These are phyloP conservation scores for Geotrichum fermentans DNA, from an alignment of 1,139 yeast genomes.

Conservation along the genomic window DNA sequence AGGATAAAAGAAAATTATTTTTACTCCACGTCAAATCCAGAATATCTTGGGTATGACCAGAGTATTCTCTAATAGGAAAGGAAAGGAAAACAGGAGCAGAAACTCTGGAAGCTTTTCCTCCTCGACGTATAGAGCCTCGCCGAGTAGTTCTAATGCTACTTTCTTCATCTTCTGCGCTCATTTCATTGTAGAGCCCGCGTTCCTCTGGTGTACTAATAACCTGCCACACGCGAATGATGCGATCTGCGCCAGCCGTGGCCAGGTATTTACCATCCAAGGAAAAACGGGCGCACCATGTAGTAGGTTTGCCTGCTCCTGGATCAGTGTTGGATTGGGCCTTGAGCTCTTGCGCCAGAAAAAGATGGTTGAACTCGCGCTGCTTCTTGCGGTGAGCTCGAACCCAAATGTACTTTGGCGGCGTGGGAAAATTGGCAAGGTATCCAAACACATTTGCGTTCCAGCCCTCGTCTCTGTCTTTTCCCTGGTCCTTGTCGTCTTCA, in stretches of 20 bases:
- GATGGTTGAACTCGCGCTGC: constrained; percentile 44
- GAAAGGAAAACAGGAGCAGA: constrained; percentile 79
- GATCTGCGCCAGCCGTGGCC: constrained; percentile 80
- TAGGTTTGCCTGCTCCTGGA: constrained; percentile 35
- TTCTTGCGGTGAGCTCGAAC: constrained; percentile 37
- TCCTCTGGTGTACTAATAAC: constrained; percentile 48
- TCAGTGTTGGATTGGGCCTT: constrained; percentile 25
- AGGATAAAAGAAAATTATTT: constrained; percentile 71
- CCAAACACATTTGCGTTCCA: constrained; percentile 37
- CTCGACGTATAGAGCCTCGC: constrained; percentile 9
- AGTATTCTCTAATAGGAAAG: constrained; percentile 56
- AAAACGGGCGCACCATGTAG: constrained; percentile 70
- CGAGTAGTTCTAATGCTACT: background rate
- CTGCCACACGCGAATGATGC: constrained; percentile 67
- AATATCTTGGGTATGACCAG: constrained; percentile 67
- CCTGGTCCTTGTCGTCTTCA: constrained; percentile 11
- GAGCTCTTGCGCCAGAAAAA: constrained; percentile 80
- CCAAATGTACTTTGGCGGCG: constrained; percentile 38
- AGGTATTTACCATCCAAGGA: constrained; percentile 74
- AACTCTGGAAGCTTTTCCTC: constrained; percentile 20
- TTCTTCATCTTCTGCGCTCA: constrained; percentile 21
- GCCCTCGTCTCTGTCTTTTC: constrained; percentile 33
- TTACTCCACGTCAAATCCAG: constrained; percentile 83
- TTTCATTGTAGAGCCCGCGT: constrained; percentile 21
- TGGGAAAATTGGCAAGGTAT: constrained; percentile 32